Evolutionary conservation across 1,139 yeast genomes (phyloP), one percentile per base, ranked within the genome.

Genomic region (Geotrichum bryndzae): DNA sequence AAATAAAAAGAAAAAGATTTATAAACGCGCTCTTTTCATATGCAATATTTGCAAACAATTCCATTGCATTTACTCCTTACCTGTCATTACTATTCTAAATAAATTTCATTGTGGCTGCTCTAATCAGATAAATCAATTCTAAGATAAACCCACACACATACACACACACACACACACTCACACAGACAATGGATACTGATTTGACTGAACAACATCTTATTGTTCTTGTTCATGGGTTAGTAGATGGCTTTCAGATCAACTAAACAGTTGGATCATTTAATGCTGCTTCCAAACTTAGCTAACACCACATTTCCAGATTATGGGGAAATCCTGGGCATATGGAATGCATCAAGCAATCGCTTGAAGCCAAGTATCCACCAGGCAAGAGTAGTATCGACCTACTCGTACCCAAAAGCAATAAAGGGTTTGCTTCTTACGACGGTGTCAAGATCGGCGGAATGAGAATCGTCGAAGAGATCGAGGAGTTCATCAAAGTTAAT

Each of bases 251-350:
- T 8, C n/a, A 51, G 18, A 27, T 53, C 41, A 25, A 23, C 51
- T n/a, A 25, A 5, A 46, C 11, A 51, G 18, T 22, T 48, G 57
- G 31, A 48, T 51, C 35, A 31, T 48, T 57, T 57, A n/a, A 11
- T 10, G 27, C 3, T 18, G n/a, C 22, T 29, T 29, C 18, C 1
- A 27, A 2, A 25, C n/a, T 11, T 31, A 27, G 41, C 56, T 53
- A 33, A 53, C 48, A n/a, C 13, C 2, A 22, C 41, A 8, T 13
- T 22, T 3, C 0, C 31, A 77, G 84, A 10, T 78, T 92, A 45
- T 90, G 96, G 89, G 97, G 97, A 2, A 85, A 87, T 53, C 88
- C 94, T 3, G 80, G 80, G 55, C 96, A 91, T 72, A 79, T 91
- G 82, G 75, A 79, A 51, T 79, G 88, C 13, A 75, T 89, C 57